Evolutionary conservation across 1,284 basidiomycete genomes (phyloP), one percentile per base, ranked within the genome.

Genomic region (Malassezia vespertilionis): DNA sequence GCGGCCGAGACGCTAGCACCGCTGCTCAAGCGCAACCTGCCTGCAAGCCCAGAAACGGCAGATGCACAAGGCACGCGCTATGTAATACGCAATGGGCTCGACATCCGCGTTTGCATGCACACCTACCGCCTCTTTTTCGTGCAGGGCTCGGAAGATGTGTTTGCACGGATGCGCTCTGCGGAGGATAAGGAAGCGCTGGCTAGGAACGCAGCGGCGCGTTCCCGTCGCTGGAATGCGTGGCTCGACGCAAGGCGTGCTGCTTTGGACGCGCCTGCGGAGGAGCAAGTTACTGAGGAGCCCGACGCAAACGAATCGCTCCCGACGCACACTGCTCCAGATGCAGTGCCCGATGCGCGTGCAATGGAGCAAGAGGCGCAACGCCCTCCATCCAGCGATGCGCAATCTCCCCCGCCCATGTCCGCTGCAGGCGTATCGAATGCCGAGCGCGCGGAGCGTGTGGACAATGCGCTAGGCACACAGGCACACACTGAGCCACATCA

Each of bases 11-110:
- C 59, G 2, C 48, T 57, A 31, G 63, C 62, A 33, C 67, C 67
- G 2, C 61, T 69, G 50, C 53, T 70, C 34, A 56, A 60, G 46
- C 55, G 63, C 26, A 58, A 41, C 30, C 37, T 59, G 31, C 45
- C 43, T n/a, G 40, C 41, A 12, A 18, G 31, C 33, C 43, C 38
- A 12, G 47, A 41, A 12, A 38, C 33, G 11, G 26, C 33, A 6
- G 41, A 49, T n/a, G 22, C 14, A 8, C 28, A 31, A 7, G 56
- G 53, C 12, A 59, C 54, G 6, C 52, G 54, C 12, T 64, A 59
- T 43, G 53, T 63, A 12, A 57, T 61, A n/a, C 53, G 57, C 77
- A 78, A 61, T 79, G 83, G 83, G 82, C 52, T 54, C 78, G 60
- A 67, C 51, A 64, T 65, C 33, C 54, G 60, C 38, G 54, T 57